Percentiles rank a stretch among this genome's conserved stretches.
These are phyloP conservation scores for Cercophora newfieldiana DNA, from an alignment of 495 filamentous ascomycete genomes.

Conservation along the genomic window DNA sequence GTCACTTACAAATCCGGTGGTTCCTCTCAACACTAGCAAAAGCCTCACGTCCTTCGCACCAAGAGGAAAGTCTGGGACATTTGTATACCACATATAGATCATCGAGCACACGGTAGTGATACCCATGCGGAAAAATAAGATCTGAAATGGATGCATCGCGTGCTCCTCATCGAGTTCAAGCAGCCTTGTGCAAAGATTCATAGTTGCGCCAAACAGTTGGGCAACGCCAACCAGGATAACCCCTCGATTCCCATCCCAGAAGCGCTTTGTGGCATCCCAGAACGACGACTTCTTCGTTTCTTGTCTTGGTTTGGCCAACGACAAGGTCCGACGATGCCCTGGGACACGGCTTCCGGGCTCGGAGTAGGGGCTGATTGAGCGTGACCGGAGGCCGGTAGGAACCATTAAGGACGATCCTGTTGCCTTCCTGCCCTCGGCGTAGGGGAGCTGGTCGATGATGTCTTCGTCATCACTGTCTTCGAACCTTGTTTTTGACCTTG, in stretches of 20 bases:
- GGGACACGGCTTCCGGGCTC: constrained; percentile 16
- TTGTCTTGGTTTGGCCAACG: constrained; percentile 1
- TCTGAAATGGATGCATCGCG: constrained; percentile 82
- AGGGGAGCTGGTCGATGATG: constrained; percentile 19
- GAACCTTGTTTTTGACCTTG: constrained; percentile 16
- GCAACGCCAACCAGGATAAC: constrained; percentile 70
- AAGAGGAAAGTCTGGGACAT: constrained; percentile 67
- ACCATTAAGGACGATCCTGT: constrained; percentile 23
- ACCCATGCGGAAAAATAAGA: constrained; percentile 82
- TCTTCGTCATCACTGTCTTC: constrained; percentile 37
- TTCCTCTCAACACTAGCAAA: constrained; percentile 68
- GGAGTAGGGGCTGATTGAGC: constrained; percentile 36
- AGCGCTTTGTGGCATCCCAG: background rate
- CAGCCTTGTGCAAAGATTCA: constrained; percentile 82
- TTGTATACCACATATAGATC: constrained; percentile 73
- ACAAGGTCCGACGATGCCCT: constrained; percentile 14
- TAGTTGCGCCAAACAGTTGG: constrained; percentile 82
- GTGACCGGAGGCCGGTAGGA: constrained; percentile 32
- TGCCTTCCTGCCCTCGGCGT: constrained; percentile 16
- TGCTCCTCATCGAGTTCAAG: constrained; percentile 69
- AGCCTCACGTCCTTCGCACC: constrained; percentile 64
- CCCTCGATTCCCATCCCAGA: constrained; percentile 58
- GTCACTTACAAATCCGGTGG: constrained; percentile 69
- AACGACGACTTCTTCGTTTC: constrained; percentile 3
- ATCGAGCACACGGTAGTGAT: constrained; percentile 68